Base-by-base conservation (phyloP, 495 filamentous ascomycete genomes). In the Penicillium coprophilum region DNA sequence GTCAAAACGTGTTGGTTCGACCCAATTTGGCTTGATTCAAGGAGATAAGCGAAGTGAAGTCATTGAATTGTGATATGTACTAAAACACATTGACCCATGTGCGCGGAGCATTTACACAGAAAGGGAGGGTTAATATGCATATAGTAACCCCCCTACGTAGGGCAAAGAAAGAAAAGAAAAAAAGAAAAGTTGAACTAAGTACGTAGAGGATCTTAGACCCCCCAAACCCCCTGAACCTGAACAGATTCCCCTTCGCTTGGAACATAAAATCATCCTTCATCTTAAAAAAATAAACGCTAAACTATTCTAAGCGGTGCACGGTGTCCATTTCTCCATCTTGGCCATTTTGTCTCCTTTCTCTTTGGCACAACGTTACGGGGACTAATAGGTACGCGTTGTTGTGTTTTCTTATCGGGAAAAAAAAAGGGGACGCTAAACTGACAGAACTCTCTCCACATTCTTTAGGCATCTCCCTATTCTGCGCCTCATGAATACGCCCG, bases 401-500 rank as follows among this genome's bases (percentile, higher is more conserved):
- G 17, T 24, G 6, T 34, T 50, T 9, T 32, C 36, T 39, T 48
- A 19, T 19, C 8, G 11, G 20, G 5, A 32, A 38, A 49, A 30
- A 50, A 50, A 48, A 57, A 60, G 46, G 61, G 63, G 24, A 27
- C 24, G 24, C 4, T 27, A 57, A 17, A 43, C 27, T 36, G 32
- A 45, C 28, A 49, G 45, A 27, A 15, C 6, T 38, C 47, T 45
- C 56, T 58, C 64, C 55, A 64, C 58, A 56, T 34, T 56, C 30
- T 27, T 27, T 46, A 65, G 60, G 56, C 59, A 55, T 45, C 28
- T 60, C 54, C 41, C 38, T 55, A 38, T 36, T 59, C 24, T 39
- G 53, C 64, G 48, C 58, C 58, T 67, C 54, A 68, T 68, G 65
- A 61, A 34, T 53, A 45, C 57, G 24, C 45, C 43, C 53, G 52